phyloP scores from a whole-genome alignment of 2,329 filamentous ascomycete species.

The Talaromyces sp. region DNA sequence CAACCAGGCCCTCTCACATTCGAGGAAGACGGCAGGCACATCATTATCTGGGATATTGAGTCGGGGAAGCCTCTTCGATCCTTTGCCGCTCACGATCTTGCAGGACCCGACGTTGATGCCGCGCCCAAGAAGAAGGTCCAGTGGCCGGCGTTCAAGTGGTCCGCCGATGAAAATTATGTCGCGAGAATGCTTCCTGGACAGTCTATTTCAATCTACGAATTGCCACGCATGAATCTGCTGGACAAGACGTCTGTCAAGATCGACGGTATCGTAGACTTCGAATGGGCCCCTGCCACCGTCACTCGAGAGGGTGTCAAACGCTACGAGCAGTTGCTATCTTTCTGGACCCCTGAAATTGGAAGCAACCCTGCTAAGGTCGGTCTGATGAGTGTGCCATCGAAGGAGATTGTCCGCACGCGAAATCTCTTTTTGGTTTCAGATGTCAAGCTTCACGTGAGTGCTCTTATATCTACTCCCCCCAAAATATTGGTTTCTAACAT shows the following conservation, averaged over 20 bases:
- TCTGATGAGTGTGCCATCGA: slow-evolving; percentile 91
- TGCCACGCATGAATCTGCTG: slow-evolving; percentile 81
- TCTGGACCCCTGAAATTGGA: slow-evolving; percentile 97
- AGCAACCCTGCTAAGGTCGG: slow-evolving; percentile 97
- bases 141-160: slow-evolving; percentile 99
- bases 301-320: slow-evolving; percentile 79
- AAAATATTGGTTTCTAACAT: background rate
- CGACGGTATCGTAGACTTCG: slow-evolving; percentile 94
- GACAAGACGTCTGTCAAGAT: slow-evolving; percentile 88
- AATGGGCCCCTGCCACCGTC: slow-evolving; percentile 85
- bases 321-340: slow-evolving; percentile 95
- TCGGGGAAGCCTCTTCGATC: slow-evolving; percentile 86
- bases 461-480: no score
- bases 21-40: slow-evolving; percentile 98
- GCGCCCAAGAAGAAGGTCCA: slow-evolving; percentile 81
- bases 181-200: slow-evolving; percentile 82
- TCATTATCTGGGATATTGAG: slow-evolving; percentile 95
- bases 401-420: slow-evolving; percentile 86
- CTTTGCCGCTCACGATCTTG: slow-evolving; percentile 80
- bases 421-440: slow-evolving; percentile 98
- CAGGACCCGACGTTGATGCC: slow-evolving; percentile 53
- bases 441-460: slow-evolving; percentile 71
- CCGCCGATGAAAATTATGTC: slow-evolving; percentile 93
- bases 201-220: slow-evolving; percentile 86
- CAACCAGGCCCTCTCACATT: slow-evolving; percentile 66